Percentiles rank a stretch among this genome's conserved stretches.
phyloP scores from a whole-genome alignment of 108 stramenopile species.

The Chaetoceros muelleri region DNA sequence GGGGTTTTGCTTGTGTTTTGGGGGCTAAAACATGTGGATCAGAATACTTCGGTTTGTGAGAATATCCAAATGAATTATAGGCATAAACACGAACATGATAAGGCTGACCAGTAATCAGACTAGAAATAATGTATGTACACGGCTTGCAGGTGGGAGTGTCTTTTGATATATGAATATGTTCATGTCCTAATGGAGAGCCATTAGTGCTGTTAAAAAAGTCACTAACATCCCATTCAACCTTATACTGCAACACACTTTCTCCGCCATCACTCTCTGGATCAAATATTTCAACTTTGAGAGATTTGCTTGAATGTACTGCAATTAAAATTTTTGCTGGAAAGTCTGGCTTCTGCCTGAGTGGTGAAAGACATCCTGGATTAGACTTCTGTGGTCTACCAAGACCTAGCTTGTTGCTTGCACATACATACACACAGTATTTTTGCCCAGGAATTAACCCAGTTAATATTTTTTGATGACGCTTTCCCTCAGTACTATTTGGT shows the following conservation, averaged over 20 bases:
- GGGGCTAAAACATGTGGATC: slow-evolving; percentile 21
- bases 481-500: slow-evolving; percentile 10
- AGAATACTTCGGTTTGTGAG: slow-evolving; percentile 10
- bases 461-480: slow-evolving; percentile 15
- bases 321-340: slow-evolving; percentile 31
- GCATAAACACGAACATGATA: slow-evolving; percentile 56
- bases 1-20: slow-evolving; percentile 37
- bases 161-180: slow-evolving; percentile 32
- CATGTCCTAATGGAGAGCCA: slow-evolving; percentile 42
- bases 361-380: slow-evolving; percentile 38
- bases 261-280: slow-evolving; percentile 56
- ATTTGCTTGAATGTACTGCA: slow-evolving; percentile 19
- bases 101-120: slow-evolving; percentile 26
- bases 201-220: slow-evolving; percentile 38
- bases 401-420: slow-evolving; percentile 40
- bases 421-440: slow-evolving; percentile 45
- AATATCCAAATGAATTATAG: slow-evolving; percentile 33
- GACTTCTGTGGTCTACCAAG: slow-evolving; percentile 41
- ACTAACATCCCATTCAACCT: slow-evolving; percentile 75
- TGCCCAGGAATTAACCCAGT: slow-evolving; percentile 39
- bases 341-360: slow-evolving; percentile 58
- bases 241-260: slow-evolving; percentile 43
- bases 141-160: slow-evolving; percentile 21
- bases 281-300: slow-evolving; percentile 17
- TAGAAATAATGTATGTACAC: slow-evolving; percentile 22